Evolutionary conservation across 2,329 filamentous ascomycete species (phyloP), one percentile per base, ranked within the genome.

Genomic region (Penicillium sp.): DNA sequence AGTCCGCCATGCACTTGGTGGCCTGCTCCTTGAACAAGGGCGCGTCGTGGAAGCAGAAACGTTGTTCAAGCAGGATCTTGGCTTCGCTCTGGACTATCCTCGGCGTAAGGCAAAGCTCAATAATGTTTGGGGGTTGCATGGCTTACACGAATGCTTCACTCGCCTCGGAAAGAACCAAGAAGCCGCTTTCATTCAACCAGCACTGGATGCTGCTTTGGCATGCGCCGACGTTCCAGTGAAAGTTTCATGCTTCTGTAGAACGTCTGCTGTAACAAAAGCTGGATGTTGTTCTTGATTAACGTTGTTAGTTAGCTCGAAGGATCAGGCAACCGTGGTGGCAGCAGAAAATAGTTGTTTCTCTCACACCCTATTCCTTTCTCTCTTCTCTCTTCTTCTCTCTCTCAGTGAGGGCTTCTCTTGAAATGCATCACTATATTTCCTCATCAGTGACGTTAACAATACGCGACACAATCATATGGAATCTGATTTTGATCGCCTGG

Each of bases 71-170:
- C 79, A 79, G 0, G 82, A 86, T 55, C 65, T 85, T 4, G 82
- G 81, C 0, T 57, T 82, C 5, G 73, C 76, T 37, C 9, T 43
- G 6, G 69, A 73, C n/a, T 76, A 73, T 1, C 64, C 87, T 1
- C 81, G 83, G 0, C 72, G 85, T 12, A 77, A 82, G 2, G 70
- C 79, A 37, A 77, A 78, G 49, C 84, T 88, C 63, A 82, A 82
- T 39, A 89, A 90, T 54, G 79, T 88, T 0, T 88, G 85, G 85
- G 78, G 83, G 1, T 63, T 89, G 50, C 82, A 86, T 55, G 86
- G 85, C 0, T 83, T 81, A 54, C 76, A 86, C 54, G 85, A 88
- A 66, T 86, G 85, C 59, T 61, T 88, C 40, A 50, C 73, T 4
- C 77, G 69, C 49, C 60, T 83, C 8, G 79, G 77, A 0, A 67